phyloP scores from a whole-genome alignment of 768 basidiomycete genomes.

The Amanita jacksonii region DNA sequence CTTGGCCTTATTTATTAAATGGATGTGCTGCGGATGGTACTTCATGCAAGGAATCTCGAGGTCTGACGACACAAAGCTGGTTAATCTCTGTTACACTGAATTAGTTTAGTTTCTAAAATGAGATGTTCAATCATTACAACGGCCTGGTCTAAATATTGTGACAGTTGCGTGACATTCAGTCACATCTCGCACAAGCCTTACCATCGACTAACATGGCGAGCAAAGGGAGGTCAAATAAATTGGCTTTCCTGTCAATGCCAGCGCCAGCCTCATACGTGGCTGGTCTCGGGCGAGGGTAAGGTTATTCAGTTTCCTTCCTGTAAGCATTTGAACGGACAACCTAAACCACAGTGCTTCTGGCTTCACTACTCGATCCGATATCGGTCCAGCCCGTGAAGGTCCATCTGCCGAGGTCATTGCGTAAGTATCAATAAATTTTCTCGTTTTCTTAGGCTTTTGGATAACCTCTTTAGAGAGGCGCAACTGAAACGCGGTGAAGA shows the following conservation, averaged over 20 bases:
- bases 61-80: too few species aligned
- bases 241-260: conserved; percentile 85
- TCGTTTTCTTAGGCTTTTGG: not conserved
- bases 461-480: conserved; percentile 50
- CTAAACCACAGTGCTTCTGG: conserved; percentile 68
- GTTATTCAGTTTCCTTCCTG: conserved; percentile 7
- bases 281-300: conserved; percentile 94
- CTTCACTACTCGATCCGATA: conserved; percentile 97
- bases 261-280: conserved; percentile 97
- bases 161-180: too few species aligned
- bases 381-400: conserved; percentile 94
- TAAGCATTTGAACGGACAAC: conserved; percentile 7
- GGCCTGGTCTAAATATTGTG: too few species aligned
- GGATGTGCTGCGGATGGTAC: too few species aligned
- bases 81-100: too few species aligned
- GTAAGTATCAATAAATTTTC: conserved; percentile 30
- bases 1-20: too few species aligned
- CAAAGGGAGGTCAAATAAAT: conserved; percentile 54
- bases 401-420: conserved; percentile 88
- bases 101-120: too few species aligned
- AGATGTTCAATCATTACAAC: too few species aligned
- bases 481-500: conserved; percentile 85
- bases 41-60: too few species aligned
- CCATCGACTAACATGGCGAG: conserved; percentile 13
- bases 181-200: too few species aligned